Percentiles rank a stretch among this genome's conserved stretches.
These are phyloP conservation scores for Tuber indicum DNA, from an alignment of 495 filamentous ascomycete species.

Conservation along the genomic window DNA sequence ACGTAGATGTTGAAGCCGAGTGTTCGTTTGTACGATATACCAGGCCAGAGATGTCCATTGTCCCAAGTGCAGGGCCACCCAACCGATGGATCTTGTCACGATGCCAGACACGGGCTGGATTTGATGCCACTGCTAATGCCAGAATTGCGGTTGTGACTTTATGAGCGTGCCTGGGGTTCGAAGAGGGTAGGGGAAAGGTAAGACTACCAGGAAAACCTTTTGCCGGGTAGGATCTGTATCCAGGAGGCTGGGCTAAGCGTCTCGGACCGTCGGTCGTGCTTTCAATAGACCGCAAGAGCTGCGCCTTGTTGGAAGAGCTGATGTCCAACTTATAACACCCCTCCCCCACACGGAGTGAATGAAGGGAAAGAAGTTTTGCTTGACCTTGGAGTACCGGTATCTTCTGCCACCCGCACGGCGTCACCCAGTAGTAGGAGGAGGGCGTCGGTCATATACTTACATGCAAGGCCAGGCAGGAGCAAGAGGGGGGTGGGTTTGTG, in stretches of 20 bases:
- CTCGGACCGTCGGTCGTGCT: constrained; percentile 35
- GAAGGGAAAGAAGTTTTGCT: constrained; percentile 26
- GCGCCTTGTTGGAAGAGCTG: constrained; percentile 39
- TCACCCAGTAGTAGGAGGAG: constrained; percentile 29
- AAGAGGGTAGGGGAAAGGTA: constrained; percentile 35
- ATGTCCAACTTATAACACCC: constrained; percentile 38
- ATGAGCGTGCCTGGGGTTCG: constrained; percentile 35
- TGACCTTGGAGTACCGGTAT: constrained; percentile 10
- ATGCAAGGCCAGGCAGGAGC: constrained; percentile 35
- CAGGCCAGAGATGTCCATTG: constrained; percentile 43
- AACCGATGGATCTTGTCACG: constrained; percentile 39
- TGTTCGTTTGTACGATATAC: constrained; percentile 41
- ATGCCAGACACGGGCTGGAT: constrained; percentile 40
- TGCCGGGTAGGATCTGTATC: constrained; percentile 40
- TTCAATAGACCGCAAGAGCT: constrained; percentile 38
- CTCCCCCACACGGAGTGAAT: constrained; percentile 36
- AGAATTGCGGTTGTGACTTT: constrained; percentile 41
- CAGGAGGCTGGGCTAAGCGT: constrained; percentile 38
- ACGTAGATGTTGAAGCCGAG: constrained; percentile 37
- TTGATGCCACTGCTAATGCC: constrained; percentile 41
- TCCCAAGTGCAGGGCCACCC: constrained; percentile 38
- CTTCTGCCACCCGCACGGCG: constrained; percentile 38
- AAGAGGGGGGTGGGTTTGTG: constrained; percentile 37
- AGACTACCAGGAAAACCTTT: constrained; percentile 36
- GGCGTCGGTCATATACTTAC: constrained; percentile 30